Conservation (phyloP, 805 yeast genomes). For the Schwanniomyces vanrijiae region DNA sequence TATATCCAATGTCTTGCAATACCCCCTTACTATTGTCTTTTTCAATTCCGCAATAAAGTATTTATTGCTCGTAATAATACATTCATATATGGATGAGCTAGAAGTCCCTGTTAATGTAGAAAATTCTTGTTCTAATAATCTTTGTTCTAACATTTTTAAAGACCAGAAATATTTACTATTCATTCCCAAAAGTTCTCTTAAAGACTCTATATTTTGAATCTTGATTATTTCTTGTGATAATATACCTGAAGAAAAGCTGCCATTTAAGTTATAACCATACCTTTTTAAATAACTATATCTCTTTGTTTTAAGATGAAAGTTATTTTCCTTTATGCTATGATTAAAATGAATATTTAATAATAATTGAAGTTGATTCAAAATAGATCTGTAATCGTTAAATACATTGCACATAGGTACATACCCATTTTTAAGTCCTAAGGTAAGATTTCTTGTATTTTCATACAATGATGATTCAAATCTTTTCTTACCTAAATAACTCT, state of each 20-base stretch:
- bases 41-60: constrained; percentile 17
- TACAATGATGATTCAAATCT: constrained; percentile 12
- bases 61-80: constrained; percentile 40
- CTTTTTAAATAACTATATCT: constrained; percentile 27
- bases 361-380: constrained; percentile 40
- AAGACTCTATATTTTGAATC: constrained; percentile 13
- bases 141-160: constrained; percentile 18
- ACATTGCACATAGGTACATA: constrained; percentile 24
- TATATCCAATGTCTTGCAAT: constrained; percentile 47
- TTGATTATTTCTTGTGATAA: constrained; percentile 14
- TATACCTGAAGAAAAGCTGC: constrained; percentile 21
- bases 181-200: constrained; percentile 13
- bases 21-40: constrained; percentile 38
- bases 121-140: background rate
- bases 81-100: constrained; percentile 22
- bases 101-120: background rate
- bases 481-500: constrained; percentile 25
- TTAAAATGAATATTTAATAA: constrained; percentile 23
- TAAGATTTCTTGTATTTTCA: constrained; percentile 9
- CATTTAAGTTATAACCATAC: constrained; percentile 34
- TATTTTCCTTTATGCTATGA: background rate
- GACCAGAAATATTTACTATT: constrained; percentile 22
- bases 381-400: constrained; percentile 20
- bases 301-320: background rate
- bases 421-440: constrained; percentile 31